Evolutionary conservation across 2,329 filamentous ascomycete genomes (phyloP).

Genomic region (Zasmidium cellare): DNA sequence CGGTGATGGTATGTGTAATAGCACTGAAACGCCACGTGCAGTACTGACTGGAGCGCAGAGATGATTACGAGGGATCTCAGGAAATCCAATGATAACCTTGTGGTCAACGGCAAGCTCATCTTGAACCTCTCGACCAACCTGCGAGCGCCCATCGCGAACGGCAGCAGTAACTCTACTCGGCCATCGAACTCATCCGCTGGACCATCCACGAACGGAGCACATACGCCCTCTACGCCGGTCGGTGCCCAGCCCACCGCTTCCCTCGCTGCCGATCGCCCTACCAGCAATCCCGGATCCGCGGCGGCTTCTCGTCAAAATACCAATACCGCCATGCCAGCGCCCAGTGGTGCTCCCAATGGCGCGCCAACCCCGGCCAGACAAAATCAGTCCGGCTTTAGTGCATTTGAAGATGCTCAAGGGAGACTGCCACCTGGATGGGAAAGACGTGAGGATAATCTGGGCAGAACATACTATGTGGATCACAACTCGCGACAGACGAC

Average conservation of each 20-base stretch:
- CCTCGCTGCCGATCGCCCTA: constrained; percentile 29
- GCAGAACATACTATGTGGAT: constrained; percentile 96
- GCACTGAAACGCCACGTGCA: not conserved
- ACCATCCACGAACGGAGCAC: constrained; percentile 39
- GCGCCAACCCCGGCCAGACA: constrained; percentile 32
- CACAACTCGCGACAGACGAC: constrained; percentile 96
- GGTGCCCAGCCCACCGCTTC: constrained; percentile 40
- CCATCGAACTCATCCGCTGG: constrained; percentile 41
- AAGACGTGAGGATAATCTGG: constrained; percentile 89
- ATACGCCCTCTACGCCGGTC: constrained; percentile 40
- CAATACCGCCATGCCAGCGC: constrained; percentile 24
- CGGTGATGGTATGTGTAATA: constrained; percentile 71
- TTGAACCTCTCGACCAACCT: constrained; percentile 95
- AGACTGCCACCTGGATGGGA: constrained; percentile 93
- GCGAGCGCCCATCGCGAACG: constrained; percentile 63
- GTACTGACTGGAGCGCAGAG: constrained; percentile 53
- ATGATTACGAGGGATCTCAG: constrained; percentile 98
- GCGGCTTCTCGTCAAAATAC: constrained; percentile 26
- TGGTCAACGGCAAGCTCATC: constrained; percentile 96
- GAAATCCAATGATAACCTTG: constrained; percentile 96
- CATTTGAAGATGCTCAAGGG: constrained; percentile 95
- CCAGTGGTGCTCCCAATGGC: constrained; percentile 27
- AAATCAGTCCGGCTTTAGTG: constrained; percentile 66
- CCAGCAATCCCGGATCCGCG: constrained; percentile 27
- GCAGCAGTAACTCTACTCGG: constrained; percentile 34